These are phyloP conservation scores for Leishmania aethiopica DNA, from an alignment of 208 protist genomes.

Conservation along the genomic window DNA sequence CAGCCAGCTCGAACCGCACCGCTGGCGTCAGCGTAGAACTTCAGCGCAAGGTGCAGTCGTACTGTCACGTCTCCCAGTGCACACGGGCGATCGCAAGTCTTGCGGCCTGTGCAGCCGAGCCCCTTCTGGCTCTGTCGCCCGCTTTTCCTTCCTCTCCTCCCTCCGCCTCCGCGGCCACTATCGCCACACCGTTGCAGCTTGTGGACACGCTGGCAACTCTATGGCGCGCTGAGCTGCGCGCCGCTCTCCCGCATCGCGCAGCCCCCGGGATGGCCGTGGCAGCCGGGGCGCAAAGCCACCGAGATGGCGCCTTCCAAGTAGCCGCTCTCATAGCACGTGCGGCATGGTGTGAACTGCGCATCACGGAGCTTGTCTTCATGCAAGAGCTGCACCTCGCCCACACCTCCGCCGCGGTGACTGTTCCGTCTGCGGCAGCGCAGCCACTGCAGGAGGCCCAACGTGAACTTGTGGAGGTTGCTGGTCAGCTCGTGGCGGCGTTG, in stretches of 20 bases:
- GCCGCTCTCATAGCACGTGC: slow-evolving; percentile 25
- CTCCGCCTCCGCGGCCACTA: not conserved
- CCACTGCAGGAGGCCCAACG: slow-evolving; percentile 11
- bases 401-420: not conserved
- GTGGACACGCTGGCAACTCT: slow-evolving; percentile 6
- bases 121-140: not conserved
- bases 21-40: not conserved
- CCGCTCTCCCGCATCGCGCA: not conserved
- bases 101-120: slow-evolving; percentile 22
- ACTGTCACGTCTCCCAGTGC: not conserved
- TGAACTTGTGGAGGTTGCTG: slow-evolving; percentile 12
- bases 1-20: not conserved
- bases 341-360: slow-evolving; percentile 32
- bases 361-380: slow-evolving; percentile 26
- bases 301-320: not conserved
- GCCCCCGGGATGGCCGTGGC: not conserved
- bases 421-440: not conserved
- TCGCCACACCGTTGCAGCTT: not conserved
- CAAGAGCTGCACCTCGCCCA: slow-evolving; percentile 22
- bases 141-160: not conserved
- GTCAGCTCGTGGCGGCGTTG: slow-evolving; percentile 22
- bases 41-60: slow-evolving; percentile 8
- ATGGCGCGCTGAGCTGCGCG: slow-evolving; percentile 5
- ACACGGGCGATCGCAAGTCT: slow-evolving; percentile 6
- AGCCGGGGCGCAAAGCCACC: not conserved